Base-by-base conservation (phyloP, 2,329 filamentous ascomycete species). In the Passalora sequoiae region DNA sequence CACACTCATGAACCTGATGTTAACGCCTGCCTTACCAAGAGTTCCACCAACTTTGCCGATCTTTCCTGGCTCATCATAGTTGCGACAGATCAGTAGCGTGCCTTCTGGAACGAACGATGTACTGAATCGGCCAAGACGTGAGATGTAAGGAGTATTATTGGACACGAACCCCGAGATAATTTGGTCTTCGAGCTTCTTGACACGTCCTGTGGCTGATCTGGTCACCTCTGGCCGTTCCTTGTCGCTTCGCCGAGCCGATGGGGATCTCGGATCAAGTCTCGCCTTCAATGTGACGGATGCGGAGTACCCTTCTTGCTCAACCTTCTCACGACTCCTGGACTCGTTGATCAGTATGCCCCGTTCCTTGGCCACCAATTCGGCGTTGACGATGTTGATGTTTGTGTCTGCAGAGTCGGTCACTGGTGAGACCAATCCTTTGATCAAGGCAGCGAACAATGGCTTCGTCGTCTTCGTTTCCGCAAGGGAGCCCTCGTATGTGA, bases 341-440 rank as follows among this genome's bases (percentile, higher is more conserved):
- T 91, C 86, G 59, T 82, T 86, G 59, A 92, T 81, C 32, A 83
- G 74, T 49, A 92, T 84, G 2, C 85, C 86, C 54, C 84, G 84
- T 56, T 89, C 83, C 51, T 80, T 82, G 15, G 86, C 85, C 10
- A 89, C 77, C 19, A 89, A 70, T 31, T 80, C 75, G 0, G 86
- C 86, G 58, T 92, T 91, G 55, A 92, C 86, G 47, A 92, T 88
- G 66, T 89, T 91, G 42, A 91, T 81, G 57, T 84, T 82, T 9
- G 78, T 63, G 0, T 76, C 80, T 27, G 83, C 80, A 0, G 74
- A 70, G 44, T 81, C 79, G 43, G 78, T 83, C 53, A 91, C 84
- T 1, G 80, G 78, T 1, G 76, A 74, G 5, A 86, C 75, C 0
- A 92, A 73, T 0, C 86, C 86, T 61, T 89, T 89, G 52, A 91